Base-by-base conservation (phyloP, 2,329 filamentous ascomycete genomes). In the Gaeumannomyces sp. region DNA sequence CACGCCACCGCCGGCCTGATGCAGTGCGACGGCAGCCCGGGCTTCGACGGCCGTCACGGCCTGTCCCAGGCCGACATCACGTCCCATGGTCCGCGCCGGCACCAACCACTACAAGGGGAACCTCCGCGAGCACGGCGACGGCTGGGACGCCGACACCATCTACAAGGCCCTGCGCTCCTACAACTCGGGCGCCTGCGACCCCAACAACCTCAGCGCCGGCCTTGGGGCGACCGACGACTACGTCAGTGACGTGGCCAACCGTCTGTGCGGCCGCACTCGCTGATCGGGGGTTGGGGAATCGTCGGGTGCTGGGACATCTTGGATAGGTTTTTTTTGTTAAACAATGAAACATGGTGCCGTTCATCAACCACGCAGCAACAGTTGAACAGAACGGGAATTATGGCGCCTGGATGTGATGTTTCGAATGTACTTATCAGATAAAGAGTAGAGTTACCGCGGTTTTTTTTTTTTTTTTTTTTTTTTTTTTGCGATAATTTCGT, bases 101-200 rank as follows among this genome's bases (percentile, higher is more conserved):
- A 71, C 70, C 10, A 63, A 70, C 35, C 71, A 73, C 65, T 73
- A 65, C 70, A 72, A 72, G 68, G 65, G 53, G 7, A 71, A 72
- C 62, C 65, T 72, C 53, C 11, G 69, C 61, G 65, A 72, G 67
- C 69, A 68, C 63, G 75, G 75, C 57, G 64, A 73, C 68, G 62
- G 65, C 58, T 66, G 70, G 64, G 70, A 68, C 27, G 69, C 70
- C 63, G 67, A 73, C 25, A 70, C 69, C 67, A 74, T 77, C 69
- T 79, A 79, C 70, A 72, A 73, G 65, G 76, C 77, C 8, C 71
- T 77, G 29, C 73, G 76, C 61, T 72, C 72, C 61, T 79, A 78
- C 70, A 79, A 78, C 72, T 78, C 76, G 7, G 77, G 77, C 57
- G 71, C 68, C 35, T 72, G 77, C 62, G 71, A 77, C 69, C 57